phyloP scores from a whole-genome alignment of 2,329 filamentous ascomycete genomes.

The Fusarium sp. region DNA sequence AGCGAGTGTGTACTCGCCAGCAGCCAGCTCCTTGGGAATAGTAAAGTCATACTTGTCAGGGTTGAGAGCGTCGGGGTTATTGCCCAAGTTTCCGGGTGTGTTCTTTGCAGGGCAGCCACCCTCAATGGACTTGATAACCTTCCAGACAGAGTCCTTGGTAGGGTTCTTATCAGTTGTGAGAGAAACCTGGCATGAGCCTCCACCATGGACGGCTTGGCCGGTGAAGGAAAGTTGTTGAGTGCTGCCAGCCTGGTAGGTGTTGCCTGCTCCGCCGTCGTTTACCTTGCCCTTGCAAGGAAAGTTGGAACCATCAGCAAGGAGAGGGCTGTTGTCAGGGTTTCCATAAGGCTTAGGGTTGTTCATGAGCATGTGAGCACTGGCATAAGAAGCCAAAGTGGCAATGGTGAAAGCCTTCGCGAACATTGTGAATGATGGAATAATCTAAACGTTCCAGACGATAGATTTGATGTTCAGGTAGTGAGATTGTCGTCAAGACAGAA shows the following conservation, averaged over 20 bases:
- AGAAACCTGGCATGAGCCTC: constrained; percentile 91
- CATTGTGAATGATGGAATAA: constrained; percentile 58
- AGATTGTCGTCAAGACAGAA: constrained; percentile 46
- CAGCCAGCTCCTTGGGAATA: constrained; percentile 76
- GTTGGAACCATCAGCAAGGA: constrained; percentile 74
- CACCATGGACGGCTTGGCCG: constrained; percentile 84
- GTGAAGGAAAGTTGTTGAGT: constrained; percentile 68
- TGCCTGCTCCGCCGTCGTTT: no score
- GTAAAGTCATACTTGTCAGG: constrained; percentile 75
- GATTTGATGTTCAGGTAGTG: constrained; percentile 32
- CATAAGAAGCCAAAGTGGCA: constrained; percentile 68
- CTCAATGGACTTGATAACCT: constrained; percentile 88
- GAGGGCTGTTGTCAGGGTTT: constrained; percentile 69
- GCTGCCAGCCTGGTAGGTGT: constrained; percentile 65
- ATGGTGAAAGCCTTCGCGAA: constrained; percentile 61
- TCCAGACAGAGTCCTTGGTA: constrained; percentile 76
- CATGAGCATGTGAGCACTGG: constrained; percentile 83
- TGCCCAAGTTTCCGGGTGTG: no score
- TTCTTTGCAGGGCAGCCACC: constrained; percentile 83
- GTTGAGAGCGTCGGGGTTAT: no score
- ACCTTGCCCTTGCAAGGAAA: constrained; percentile 95
- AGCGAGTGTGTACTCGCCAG: constrained; percentile 83
- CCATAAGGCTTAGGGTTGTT: constrained; percentile 72
- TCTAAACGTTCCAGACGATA: constrained; percentile 52
- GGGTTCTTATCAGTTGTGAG: constrained; percentile 82